phyloP scores from a whole-genome alignment of 1,284 basidiomycete species.

The Malassezia furfur region DNA sequence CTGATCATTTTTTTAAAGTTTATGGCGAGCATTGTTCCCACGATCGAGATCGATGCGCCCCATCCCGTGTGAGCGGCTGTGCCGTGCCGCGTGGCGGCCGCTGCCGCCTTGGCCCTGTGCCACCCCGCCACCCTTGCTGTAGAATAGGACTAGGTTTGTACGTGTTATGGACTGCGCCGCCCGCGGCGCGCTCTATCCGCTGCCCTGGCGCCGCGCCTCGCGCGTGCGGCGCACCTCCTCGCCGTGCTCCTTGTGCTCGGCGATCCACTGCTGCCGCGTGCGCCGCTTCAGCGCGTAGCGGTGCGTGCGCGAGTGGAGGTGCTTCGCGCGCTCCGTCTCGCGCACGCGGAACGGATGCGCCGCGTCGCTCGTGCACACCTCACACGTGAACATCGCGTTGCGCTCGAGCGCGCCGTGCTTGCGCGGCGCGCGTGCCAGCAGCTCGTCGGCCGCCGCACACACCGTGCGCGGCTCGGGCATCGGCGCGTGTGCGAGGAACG shows the following conservation, averaged over 20 bases:
- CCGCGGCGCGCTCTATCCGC: no score
- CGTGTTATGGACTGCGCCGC: no score
- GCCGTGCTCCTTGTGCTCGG: conserved; percentile 2
- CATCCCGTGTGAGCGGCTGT: conserved; percentile 1
- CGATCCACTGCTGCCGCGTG: conserved; percentile 12
- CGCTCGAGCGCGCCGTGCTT: conserved; percentile 19
- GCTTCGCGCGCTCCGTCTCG: conserved; percentile 59
- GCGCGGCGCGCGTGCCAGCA: conserved; percentile 16
- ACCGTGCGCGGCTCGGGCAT: conserved; percentile 64
- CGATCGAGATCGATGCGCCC: conserved; percentile 46
- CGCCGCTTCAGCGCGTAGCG: conserved; percentile 16
- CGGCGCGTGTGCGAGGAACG: conserved; percentile 55
- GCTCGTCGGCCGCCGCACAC: conserved; percentile 53
- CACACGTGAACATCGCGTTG: conserved; percentile 52
- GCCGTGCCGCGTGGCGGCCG: neutral
- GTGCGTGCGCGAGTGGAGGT: conserved; percentile 30
- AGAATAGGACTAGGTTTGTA: no score
- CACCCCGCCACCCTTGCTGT: no score
- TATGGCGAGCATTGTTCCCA: conserved; percentile 44
- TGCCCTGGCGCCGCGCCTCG: neutral
- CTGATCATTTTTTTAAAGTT: conserved; percentile 47
- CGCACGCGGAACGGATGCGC: conserved; percentile 66
- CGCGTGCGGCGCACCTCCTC: conserved; percentile 1
- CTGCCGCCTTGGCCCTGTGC: no score
- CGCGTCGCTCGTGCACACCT: conserved; percentile 60